phyloP scores from a whole-genome alignment of 352 stramenopile species.

The Phytophthora tentaculata region DNA sequence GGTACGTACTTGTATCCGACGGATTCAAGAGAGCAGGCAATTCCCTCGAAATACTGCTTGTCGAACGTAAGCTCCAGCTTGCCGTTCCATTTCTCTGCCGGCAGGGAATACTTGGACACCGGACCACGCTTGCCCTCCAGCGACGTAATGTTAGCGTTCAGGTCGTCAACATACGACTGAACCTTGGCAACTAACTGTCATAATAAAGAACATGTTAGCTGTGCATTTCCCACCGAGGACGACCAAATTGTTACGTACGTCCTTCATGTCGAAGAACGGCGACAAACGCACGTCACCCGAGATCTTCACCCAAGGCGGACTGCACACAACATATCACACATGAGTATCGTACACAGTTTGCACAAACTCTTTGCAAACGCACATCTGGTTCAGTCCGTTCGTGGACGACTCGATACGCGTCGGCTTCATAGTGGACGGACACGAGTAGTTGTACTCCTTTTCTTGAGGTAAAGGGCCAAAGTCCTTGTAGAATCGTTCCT shows the following conservation, averaged over 20 bases:
- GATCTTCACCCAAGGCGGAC: slow-evolving; percentile 90
- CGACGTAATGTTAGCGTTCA: slow-evolving; percentile 87
- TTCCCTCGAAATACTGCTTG: slow-evolving; percentile 85
- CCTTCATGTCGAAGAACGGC: slow-evolving; percentile 93
- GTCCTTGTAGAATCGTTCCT: slow-evolving; percentile 91
- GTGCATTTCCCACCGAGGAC: not conserved
- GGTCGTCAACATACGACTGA: slow-evolving; percentile 82
- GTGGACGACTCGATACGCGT: slow-evolving; percentile 82
- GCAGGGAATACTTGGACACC: slow-evolving; percentile 93
- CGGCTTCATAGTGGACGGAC: slow-evolving; percentile 88
- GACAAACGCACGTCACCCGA: slow-evolving; percentile 91
- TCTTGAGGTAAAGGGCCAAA: slow-evolving; percentile 87
- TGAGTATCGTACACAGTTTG: no score
- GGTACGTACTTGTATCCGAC: slow-evolving; percentile 77
- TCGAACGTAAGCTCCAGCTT: slow-evolving; percentile 91
- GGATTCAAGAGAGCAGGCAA: slow-evolving; percentile 92
- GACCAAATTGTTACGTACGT: slow-evolving; percentile 49
- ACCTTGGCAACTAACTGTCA: slow-evolving; percentile 72
- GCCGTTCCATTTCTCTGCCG: slow-evolving; percentile 74
- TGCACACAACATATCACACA: slow-evolving; percentile 18
- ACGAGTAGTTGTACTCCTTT: slow-evolving; percentile 92
- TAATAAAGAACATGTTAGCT: not conserved
- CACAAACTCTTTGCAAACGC: no score
- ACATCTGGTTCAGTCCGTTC: slow-evolving; percentile 90
- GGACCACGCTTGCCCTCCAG: slow-evolving; percentile 86